Evolutionary conservation across 768 basidiomycete genomes (phyloP), one percentile per base, ranked within the genome.

Genomic region (Xerocomus spinulosus): DNA sequence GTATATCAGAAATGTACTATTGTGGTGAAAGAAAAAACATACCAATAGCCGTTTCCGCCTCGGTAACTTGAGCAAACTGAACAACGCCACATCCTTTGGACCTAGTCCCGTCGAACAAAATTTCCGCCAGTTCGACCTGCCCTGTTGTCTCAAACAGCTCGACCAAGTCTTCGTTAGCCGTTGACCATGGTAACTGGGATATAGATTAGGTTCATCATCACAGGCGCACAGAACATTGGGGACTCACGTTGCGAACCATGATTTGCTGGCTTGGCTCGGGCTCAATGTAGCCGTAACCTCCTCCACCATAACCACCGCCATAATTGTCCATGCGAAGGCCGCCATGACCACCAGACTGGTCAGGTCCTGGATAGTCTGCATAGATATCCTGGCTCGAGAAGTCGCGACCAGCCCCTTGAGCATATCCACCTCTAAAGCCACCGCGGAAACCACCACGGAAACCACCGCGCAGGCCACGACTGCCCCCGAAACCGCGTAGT

Each of bases 101-200:
- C 46, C 95, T 82, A 0, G 87, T 83, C 14, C 90, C 88, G 58
- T 97, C 94, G 58, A 87, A 93, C 39, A 99, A 68, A 54, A 97
- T 95, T 69, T 99, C 95, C 3, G 95, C 95, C 28, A 92, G 73
- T 61, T 93, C 88, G 29, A 99, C 95, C 56, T 87, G 86, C 9
- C 94, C 95, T 0, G 94, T 96, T 28, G 95, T 99, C 73, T 97
- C 94, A 59, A 99, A 99, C 17, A 99, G 70, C 70, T 99, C 95
- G 18, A 99, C 94, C 36, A 99, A 73, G 65, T 99, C 95, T 65
- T 99, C 95, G 65, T 99, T 97, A 7, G 95, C 93, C 37, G 95
- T 99, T 9, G 95, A 97, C 94, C 94, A 99, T 1, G 95, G 95
- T 15, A 99, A 70, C 95, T 98, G 54, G 18, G 48, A 39, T 49